Percentiles rank a stretch among this genome's conserved stretches.
Evolutionary conservation across 108 stramenopile genomes (phyloP).

Genomic region (Aureococcus anophagefferens): DNA sequence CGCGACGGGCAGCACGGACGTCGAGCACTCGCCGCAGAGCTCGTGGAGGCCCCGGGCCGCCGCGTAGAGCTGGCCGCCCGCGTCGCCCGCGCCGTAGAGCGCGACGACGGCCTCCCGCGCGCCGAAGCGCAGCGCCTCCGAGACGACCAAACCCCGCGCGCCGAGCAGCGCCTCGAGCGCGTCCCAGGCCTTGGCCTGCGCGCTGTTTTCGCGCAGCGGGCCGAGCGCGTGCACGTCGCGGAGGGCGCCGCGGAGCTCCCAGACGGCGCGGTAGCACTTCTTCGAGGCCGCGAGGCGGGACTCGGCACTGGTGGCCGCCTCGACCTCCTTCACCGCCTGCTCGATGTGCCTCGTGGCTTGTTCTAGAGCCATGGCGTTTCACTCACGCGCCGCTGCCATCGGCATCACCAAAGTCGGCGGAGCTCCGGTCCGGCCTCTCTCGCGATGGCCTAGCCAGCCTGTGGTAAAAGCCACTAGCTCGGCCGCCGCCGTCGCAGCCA

Average conservation of each 20-base stretch:
- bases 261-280: no score
- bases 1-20: not conserved
- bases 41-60: not conserved
- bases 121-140: not conserved
- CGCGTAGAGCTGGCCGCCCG: not conserved
- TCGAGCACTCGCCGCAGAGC: not conserved
- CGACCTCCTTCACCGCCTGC: no score
- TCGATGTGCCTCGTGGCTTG: no score
- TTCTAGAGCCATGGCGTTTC: no score
- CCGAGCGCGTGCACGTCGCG: not conserved
- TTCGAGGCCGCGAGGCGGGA: no score
- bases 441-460: no score
- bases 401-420: no score
- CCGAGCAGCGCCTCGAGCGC: not conserved
- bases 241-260: not conserved
- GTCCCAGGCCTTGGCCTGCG: not conserved
- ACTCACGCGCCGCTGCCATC: no score
- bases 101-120: not conserved
- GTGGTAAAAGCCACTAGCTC: no score
- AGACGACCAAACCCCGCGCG: not conserved
- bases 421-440: no score
- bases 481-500: no score
- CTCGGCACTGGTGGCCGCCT: no score
- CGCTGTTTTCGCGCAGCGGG: not conserved
- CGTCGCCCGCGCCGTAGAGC: not conserved